phyloP scores from a whole-genome alignment of 2,329 filamentous ascomycete genomes.

The Blastomyces parvus region DNA sequence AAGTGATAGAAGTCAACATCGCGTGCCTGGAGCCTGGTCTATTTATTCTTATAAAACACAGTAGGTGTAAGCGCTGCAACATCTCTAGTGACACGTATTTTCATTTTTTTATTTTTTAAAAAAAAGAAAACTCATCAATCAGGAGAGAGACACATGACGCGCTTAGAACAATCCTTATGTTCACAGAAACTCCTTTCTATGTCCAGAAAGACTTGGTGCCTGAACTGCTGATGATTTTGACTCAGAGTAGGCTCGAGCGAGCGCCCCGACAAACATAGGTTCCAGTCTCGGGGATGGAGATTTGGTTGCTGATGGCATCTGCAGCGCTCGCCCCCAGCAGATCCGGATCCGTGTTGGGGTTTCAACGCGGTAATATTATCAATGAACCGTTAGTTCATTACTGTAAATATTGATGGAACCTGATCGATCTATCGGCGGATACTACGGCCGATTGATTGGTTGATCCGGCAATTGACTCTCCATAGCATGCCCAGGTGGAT shows the following conservation, averaged over 20 bases:
- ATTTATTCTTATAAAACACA: slow-evolving; percentile 3
- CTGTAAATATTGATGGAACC: too few species aligned
- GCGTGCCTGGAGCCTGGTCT: not conserved
- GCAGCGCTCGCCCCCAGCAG: too few species aligned
- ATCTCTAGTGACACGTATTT: not conserved
- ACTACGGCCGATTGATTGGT: not conserved
- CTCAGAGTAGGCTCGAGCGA: not conserved
- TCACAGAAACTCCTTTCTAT: slow-evolving; percentile 3
- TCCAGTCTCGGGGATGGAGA: not conserved
- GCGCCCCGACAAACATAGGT: not conserved
- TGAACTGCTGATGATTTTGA: not conserved
- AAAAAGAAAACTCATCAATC: not conserved
- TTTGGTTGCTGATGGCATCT: not conserved
- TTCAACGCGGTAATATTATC: not conserved
- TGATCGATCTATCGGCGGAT: too few species aligned
- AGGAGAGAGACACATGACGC: not conserved
- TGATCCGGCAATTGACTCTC: not conserved
- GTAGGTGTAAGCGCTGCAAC: slow-evolving; percentile 2
- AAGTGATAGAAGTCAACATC: slow-evolving; percentile 4
- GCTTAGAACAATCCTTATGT: not conserved
- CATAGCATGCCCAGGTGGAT: not conserved
- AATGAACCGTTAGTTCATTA: too few species aligned
- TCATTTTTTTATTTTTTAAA: not conserved
- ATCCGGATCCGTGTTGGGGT: not conserved
- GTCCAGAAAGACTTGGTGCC: slow-evolving; percentile 1